Evolutionary conservation across 2,329 filamentous ascomycete species (phyloP), one percentile per base, ranked within the genome.

Genomic region (Aspergillus candidus): DNA sequence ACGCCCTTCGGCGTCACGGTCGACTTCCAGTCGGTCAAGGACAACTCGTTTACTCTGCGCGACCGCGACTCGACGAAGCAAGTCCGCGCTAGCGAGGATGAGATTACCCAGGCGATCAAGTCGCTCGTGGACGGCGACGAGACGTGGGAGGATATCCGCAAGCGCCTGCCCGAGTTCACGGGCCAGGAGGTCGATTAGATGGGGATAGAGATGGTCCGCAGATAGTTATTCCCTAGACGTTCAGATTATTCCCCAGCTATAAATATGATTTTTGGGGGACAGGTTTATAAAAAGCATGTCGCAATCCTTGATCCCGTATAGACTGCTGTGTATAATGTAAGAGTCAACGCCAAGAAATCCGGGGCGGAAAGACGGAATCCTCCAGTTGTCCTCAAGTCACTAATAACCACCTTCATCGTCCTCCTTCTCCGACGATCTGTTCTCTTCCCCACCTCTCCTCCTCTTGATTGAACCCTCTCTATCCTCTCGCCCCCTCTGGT

Each of bases 1-100:
- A 97, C 93, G 35, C 88, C 91, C 6, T 83, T 96, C 53, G 91
- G 89, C 63, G 83, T 97, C 67, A 97, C 91, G 0, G 80, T 97
- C 48, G 91, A 97, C 68, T 97, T 96, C 78, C 88, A 97, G 75
- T 94, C 88, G 38, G 74, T 95, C 55, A 82, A 94, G 69, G 89
- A 96, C 66, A 80, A 80, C 63, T 86, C 85, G 6, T 80, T 94
- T 62, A 97, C 91, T 1, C 79, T 97, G 53, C 78, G 91, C 62
- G 91, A 97, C 66, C 83, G 89, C 52, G 93, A 97, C 71, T 85
- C 84, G 34, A 96, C 88, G 42, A 86, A 83, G 65, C 91, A 97
- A 72, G 89, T 97, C 46, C 84, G 93, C 49, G 87, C 86, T 10
- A 82, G 81, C 50, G 79, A 93, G 64, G 84, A 86, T 33, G 84